A percentile compares a stretch with the other conserved stretches of the same genome.
Conservation (phyloP, 164 flowering plant species). For the Sextonia rubra region DNA sequence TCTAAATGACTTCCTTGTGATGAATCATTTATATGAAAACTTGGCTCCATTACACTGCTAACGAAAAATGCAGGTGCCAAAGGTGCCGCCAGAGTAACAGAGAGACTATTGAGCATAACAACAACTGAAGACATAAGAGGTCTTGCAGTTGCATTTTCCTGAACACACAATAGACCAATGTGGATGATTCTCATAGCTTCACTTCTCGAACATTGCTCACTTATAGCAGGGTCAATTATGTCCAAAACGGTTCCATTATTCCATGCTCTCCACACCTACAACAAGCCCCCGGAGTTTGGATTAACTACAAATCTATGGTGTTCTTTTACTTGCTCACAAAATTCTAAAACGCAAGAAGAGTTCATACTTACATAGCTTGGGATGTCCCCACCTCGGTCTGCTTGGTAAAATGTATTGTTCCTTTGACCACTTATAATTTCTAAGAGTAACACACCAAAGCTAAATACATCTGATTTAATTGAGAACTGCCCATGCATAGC, state of each 20-base stretch:
- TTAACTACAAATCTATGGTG: no score
- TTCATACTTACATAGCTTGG: slow-evolving; percentile 26
- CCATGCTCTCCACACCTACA: slow-evolving; percentile 4
- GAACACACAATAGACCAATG: slow-evolving; percentile 41
- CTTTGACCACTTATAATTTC: slow-evolving; percentile 34
- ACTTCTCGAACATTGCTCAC: background rate
- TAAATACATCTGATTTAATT: slow-evolving; percentile 46
- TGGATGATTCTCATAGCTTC: slow-evolving; percentile 42
- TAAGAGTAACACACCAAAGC: slow-evolving; percentile 40
- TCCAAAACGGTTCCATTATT: slow-evolving; percentile 2
- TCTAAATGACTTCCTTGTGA: background rate
- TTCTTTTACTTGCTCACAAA: background rate
- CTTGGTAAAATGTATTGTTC: slow-evolving; percentile 13
- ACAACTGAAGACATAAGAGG: slow-evolving; percentile 43
- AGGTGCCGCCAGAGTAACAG: slow-evolving; percentile 31
- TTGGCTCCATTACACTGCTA: background rate
- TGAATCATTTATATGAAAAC: background rate
- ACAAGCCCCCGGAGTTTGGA: background rate
- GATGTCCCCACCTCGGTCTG: slow-evolving; percentile 12
- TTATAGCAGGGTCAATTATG: slow-evolving; percentile 25
- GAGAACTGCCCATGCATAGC: slow-evolving; percentile 39
- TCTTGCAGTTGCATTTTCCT: slow-evolving; percentile 28
- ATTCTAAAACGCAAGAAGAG: background rate
- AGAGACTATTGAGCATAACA: slow-evolving; percentile 38
- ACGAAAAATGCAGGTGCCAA: slow-evolving; percentile 35